Percentiles rank a stretch among this genome's conserved stretches.
These are phyloP conservation scores for Pleurotus tuber-regium DNA, from an alignment of 768 basidiomycete genomes.

Conservation along the genomic window DNA sequence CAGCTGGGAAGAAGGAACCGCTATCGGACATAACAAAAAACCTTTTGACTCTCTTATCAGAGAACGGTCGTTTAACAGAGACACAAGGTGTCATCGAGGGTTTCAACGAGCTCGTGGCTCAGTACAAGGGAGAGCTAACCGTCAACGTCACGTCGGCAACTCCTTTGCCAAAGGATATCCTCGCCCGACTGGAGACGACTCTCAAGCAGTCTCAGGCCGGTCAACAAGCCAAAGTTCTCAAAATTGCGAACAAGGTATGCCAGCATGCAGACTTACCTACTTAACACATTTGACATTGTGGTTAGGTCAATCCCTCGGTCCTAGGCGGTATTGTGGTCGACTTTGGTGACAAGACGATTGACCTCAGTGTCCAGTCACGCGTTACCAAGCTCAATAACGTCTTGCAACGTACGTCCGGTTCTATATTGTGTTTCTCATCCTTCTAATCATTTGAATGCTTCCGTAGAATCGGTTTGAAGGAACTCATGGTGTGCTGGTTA, in stretches of 20 bases:
- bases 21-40: conserved; percentile 89
- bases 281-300: conserved; percentile 11
- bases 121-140: conserved; percentile 90
- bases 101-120: conserved; percentile 85
- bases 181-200: conserved; percentile 75
- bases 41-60: conserved; percentile 83
- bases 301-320: conserved; percentile 86
- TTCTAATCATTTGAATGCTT: too few species aligned
- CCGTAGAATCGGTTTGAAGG: too few species aligned
- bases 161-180: conserved; percentile 74
- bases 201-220: conserved; percentile 87
- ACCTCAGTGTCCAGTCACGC: conserved; percentile 90
- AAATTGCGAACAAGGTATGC: conserved; percentile 87
- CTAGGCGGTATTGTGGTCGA: conserved; percentile 93
- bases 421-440: too few species aligned
- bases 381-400: conserved; percentile 93
- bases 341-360: conserved; percentile 98
- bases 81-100: conserved; percentile 84
- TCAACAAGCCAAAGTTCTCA: conserved; percentile 83
- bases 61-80: conserved; percentile 90
- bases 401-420: conserved; percentile 79
- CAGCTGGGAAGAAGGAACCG: conserved; percentile 66
- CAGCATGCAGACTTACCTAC: background rate
- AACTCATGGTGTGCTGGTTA: too few species aligned
- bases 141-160: conserved; percentile 88